Percentiles rank a stretch among this genome's conserved stretches.
Conservation (phyloP, 306 rosid genomes). For the Psophocarpus tetragonolobus region DNA sequence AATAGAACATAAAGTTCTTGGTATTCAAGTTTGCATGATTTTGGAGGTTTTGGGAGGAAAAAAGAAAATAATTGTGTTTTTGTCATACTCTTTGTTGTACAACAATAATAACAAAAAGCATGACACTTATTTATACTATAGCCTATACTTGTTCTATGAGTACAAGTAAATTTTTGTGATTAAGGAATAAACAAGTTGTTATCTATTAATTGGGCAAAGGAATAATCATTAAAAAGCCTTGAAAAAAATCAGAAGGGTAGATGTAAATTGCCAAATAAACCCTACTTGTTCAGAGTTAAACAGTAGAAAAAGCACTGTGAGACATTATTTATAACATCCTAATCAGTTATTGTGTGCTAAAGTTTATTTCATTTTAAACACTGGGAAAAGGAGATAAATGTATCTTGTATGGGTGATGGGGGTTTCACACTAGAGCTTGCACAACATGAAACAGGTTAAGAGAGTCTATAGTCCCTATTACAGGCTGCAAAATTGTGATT, state of each 20-base stretch:
- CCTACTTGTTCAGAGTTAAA: neutral
- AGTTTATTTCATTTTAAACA: neutral
- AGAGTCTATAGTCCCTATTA: conserved; percentile 21
- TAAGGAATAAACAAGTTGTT: neutral
- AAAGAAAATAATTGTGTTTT: neutral
- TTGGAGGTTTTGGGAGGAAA: neutral
- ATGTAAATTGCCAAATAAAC: neutral
- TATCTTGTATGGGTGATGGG: neutral
- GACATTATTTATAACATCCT: neutral
- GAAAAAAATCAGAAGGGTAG: neutral
- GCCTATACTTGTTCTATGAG: neutral
- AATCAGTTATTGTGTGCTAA: neutral
- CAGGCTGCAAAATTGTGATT: conserved; percentile 29
- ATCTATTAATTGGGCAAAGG: neutral
- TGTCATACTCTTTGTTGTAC: neutral
- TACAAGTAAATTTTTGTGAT: neutral
- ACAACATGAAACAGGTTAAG: neutral
- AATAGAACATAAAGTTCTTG: too few relatives aligned
- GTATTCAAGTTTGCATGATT: too few relatives aligned
- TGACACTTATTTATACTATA: neutral
- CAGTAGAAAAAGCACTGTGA: neutral
- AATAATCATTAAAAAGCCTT: neutral
- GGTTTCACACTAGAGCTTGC: conserved; percentile 26
- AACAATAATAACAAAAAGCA: neutral
- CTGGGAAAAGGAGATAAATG: neutral